Evolutionary conservation across 1,284 basidiomycete genomes (phyloP).

Genomic region (Trichosporon sp.): DNA sequence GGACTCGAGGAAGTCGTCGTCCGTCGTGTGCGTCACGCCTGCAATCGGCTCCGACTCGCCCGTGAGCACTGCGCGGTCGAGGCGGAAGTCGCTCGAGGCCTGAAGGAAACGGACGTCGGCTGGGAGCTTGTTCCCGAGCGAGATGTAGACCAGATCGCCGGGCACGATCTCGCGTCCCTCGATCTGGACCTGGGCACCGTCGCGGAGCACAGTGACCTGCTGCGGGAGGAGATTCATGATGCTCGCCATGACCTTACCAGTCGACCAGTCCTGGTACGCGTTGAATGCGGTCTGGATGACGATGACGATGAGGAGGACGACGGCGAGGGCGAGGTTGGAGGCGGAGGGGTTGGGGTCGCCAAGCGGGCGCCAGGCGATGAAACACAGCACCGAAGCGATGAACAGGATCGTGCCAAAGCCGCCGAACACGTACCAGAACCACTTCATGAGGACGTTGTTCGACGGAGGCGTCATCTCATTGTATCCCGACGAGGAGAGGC

Average conservation of each 20-base stretch:
- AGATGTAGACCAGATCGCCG: conserved; percentile 55
- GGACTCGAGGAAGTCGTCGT: conserved; percentile 66
- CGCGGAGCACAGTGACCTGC: conserved; percentile 53
- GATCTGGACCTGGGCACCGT: conserved; percentile 50
- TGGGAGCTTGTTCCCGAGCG: conserved; percentile 58
- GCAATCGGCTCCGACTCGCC: conserved; percentile 65
- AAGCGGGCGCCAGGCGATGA: conserved; percentile 59
- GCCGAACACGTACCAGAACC: conserved; percentile 59
- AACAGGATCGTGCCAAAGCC: conserved; percentile 66
- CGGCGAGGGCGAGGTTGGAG: conserved; percentile 59
- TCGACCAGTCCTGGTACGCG: conserved; percentile 52
- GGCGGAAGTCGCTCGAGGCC: conserved; percentile 61
- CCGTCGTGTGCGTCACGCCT: conserved; percentile 61
- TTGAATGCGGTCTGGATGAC: conserved; percentile 58
- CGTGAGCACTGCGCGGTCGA: conserved; percentile 68
- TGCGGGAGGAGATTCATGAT: conserved; percentile 59
- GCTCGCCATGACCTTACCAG: conserved; percentile 57
- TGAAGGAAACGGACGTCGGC: conserved; percentile 62
- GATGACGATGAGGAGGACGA: conserved; percentile 59
- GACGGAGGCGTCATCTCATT: conserved; percentile 57
- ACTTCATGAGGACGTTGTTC: conserved; percentile 54
- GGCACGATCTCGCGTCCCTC: conserved; percentile 52
- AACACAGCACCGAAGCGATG: conserved; percentile 59
- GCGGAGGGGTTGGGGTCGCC: conserved; percentile 57
- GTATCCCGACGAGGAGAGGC: conserved; percentile 56